phyloP scores from a whole-genome alignment of 306 rosid genomes.

The Acmispon strigosus region DNA sequence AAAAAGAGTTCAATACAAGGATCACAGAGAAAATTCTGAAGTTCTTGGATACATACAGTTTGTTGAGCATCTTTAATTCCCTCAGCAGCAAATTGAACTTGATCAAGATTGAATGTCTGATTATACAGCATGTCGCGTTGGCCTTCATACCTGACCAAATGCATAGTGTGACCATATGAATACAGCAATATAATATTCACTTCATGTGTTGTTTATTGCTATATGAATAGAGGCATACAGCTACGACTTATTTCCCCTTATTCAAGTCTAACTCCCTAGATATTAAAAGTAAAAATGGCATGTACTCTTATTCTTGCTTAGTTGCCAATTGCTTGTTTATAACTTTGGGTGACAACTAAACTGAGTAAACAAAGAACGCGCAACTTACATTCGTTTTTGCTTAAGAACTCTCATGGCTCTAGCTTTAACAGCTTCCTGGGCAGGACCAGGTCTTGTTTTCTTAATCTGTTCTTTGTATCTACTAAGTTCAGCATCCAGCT shows the following conservation, averaged over 20 bases:
- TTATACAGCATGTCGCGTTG: constrained; percentile 93
- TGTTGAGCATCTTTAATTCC: constrained; percentile 96
- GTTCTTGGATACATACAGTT: constrained; percentile 56
- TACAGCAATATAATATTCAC: background rate
- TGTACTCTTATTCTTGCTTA: background rate
- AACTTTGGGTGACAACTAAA: background rate
- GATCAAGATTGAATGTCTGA: constrained; percentile 97
- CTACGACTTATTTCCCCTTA: background rate
- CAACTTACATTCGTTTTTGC: constrained; percentile 81
- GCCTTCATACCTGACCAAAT: constrained; percentile 88
- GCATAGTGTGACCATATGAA: background rate
- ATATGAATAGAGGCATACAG: constrained; percentile 20
- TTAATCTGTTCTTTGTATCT: constrained; percentile 90
- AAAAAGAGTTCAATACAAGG: background rate
- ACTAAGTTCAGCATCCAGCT: constrained; percentile 77
- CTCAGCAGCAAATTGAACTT: constrained; percentile 92
- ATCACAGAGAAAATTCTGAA: background rate
- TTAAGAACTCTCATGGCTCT: constrained; percentile 96
- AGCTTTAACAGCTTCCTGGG: constrained; percentile 86
- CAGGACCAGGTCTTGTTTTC: constrained; percentile 96
- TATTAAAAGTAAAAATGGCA: constrained; percentile 5
- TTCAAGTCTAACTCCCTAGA: constrained; percentile 5
- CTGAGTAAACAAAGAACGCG: background rate
- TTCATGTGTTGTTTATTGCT: background rate
- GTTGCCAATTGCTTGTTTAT: background rate